phyloP scores from a whole-genome alignment of 345 rosid species.

The Tarenaya hassleriana region DNA sequence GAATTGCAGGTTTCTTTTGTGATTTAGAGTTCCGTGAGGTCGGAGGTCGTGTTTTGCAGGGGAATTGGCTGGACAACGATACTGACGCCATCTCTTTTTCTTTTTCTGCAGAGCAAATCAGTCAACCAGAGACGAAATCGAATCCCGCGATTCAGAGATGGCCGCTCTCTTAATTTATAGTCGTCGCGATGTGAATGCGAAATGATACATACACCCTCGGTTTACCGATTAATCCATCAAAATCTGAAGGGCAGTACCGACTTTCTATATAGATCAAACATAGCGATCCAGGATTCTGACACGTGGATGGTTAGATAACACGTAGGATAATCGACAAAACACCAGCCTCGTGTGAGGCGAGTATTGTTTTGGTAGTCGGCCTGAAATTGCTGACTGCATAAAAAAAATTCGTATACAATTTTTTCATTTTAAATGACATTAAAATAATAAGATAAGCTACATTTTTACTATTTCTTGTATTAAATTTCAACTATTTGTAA shows the following conservation, averaged over 20 bases:
- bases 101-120: slow-evolving; percentile 4
- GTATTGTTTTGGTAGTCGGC: slow-evolving; percentile 15
- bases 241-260: background rate
- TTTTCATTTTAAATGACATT: background rate
- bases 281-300: background rate
- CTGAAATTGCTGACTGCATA: slow-evolving; percentile 6
- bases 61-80: slow-evolving; percentile 39
- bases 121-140: background rate
- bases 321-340: background rate
- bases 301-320: slow-evolving; percentile 16
- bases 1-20: slow-evolving; percentile 22
- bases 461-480: too few relatives aligned
- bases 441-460: background rate
- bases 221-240: background rate
- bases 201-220: slow-evolving; percentile 18
- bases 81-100: slow-evolving; percentile 41
- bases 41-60: slow-evolving; percentile 32
- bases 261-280: background rate
- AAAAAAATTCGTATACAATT: slow-evolving; percentile 8
- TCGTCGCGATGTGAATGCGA: background rate
- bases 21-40: slow-evolving; percentile 10
- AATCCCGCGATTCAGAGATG: background rate
- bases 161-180: slow-evolving; percentile 9
- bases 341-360: slow-evolving; percentile 17
- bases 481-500: background rate